Base-by-base conservation (phyloP, 1,284 basidiomycete species). In the Puccinia hordei region DNA sequence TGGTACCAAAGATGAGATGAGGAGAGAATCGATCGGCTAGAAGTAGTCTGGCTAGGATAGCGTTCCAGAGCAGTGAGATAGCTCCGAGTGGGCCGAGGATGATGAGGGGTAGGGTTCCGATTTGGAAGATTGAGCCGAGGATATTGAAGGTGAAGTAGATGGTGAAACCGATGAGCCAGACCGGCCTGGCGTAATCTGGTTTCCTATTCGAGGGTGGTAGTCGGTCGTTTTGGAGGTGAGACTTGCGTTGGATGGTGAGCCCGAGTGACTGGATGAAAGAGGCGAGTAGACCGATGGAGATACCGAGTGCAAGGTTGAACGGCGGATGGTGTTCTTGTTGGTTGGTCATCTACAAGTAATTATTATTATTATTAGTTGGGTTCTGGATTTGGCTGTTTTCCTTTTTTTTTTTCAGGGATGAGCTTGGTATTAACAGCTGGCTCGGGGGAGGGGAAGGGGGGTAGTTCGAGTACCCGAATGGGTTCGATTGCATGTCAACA, bases 171-270 rank as follows among this genome's bases (percentile, higher is more conserved):
- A 92, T 85, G 30, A 95, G 87, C 93, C 93, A 96, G 33, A 95
- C 86, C 71, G 94, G 93, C 84, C 94, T 88, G 66, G 90, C 89
- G 84, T 92, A 89, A 83, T 94, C 93, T 38, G 90, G 89, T 81
- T 88, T 89, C 84, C 90, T 90, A 75, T 89, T 86, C 46, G 88
- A 85, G 68, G 90, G 88, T 2, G 93, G 91, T 13, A 92, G 87
- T 3, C 87, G 86, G 83, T 94, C 92, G 85, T 97, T 94, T 81
- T 92, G 87, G 53, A 98, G 89, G 88, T 98, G 95, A 83, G 93
- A 95, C 88, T 96, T 95, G 82, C 95, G 90, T 86, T 98, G 95
- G 82, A 98, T 91, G 38, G 95, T 97, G 53, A 98, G 89, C 22
- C 95, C 89, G 1, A 97, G 88, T 35, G 92, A 93, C 86, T 98